Evolutionary conservation across 2,329 filamentous ascomycete genomes (phyloP).

Genomic region (Verticillium longisporum): DNA sequence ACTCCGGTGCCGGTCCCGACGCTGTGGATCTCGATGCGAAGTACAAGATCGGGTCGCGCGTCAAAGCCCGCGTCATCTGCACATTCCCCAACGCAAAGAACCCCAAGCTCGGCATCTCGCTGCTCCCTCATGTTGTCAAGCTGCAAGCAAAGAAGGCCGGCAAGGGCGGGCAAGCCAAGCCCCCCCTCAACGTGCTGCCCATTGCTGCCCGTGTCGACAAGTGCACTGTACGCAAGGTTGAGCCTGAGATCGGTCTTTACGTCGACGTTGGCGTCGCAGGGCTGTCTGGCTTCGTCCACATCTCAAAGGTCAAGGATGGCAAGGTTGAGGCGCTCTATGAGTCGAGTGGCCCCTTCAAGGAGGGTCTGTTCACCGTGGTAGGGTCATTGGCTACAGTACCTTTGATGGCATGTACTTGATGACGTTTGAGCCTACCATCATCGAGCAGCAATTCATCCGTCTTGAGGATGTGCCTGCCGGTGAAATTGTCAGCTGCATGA

Average conservation of each 20-base stretch:
- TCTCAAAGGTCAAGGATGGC: slow-evolving; percentile 84
- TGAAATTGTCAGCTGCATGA: slow-evolving; percentile 69
- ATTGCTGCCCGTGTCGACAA: slow-evolving; percentile 71
- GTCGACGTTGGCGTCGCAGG: slow-evolving; percentile 58
- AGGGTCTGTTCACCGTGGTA: slow-evolving; percentile 70
- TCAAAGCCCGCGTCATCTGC: slow-evolving; percentile 82
- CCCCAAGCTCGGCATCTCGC: slow-evolving; percentile 79
- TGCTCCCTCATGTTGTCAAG: slow-evolving; percentile 75
- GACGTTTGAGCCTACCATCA: slow-evolving; percentile 73
- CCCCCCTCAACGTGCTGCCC: slow-evolving; percentile 54
- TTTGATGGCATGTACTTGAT: slow-evolving; percentile 81
- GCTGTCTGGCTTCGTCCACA: slow-evolving; percentile 84
- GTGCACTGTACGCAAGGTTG: slow-evolving; percentile 73
- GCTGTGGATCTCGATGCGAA: slow-evolving; percentile 66
- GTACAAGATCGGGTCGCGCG: slow-evolving; percentile 76
- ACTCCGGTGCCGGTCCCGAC: slow-evolving; percentile 70
- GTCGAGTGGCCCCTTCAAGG: slow-evolving; percentile 68
- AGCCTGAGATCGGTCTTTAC: slow-evolving; percentile 75
- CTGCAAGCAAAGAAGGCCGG: slow-evolving; percentile 43
- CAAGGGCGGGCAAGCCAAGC: slow-evolving; percentile 32
- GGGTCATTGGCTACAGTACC: slow-evolving; percentile 80
- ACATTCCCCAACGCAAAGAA: slow-evolving; percentile 74
- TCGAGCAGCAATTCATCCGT: slow-evolving; percentile 86
- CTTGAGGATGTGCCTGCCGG: slow-evolving; percentile 84
- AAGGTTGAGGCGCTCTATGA: slow-evolving; percentile 80